Conservation (phyloP, 1,284 basidiomycete genomes). For the Rhodotorula sp. region DNA sequence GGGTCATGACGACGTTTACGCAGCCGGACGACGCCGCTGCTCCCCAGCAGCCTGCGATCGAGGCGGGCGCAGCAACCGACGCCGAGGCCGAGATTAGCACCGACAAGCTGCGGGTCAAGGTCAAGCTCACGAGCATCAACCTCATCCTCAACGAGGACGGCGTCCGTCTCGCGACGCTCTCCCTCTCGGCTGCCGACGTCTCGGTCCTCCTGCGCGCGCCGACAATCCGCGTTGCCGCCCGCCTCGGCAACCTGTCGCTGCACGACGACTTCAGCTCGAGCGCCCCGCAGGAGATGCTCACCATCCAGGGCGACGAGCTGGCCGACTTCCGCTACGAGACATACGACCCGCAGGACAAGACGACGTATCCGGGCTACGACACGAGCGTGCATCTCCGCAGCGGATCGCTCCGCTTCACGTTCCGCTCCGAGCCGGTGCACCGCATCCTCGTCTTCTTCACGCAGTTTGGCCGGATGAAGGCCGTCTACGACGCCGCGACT, state of each 20-base stretch:
- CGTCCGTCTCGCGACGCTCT: constrained; percentile 76
- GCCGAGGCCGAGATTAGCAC: constrained; percentile 1
- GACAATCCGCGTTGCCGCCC: constrained; percentile 77
- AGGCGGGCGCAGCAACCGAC: background rate
- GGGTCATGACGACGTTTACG: constrained; percentile 96
- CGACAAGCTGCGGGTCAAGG: constrained; percentile 76
- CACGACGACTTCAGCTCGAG: constrained; percentile 68
- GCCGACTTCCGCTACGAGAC: constrained; percentile 96
- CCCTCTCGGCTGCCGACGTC: constrained; percentile 88
- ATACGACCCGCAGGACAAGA: constrained; percentile 66
- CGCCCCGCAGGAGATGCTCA: constrained; percentile 74
- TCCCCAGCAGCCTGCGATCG: constrained; percentile 14
- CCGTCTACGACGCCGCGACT: constrained; percentile 93
- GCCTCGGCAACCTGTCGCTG: constrained; percentile 81
- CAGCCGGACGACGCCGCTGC: constrained; percentile 54
- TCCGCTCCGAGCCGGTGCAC: constrained; percentile 82
- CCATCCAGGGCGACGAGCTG: constrained; percentile 93
- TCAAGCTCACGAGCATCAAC: constrained; percentile 86
- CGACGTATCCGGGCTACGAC: constrained; percentile 77
- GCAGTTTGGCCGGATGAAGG: constrained; percentile 88
- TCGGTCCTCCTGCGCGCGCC: constrained; percentile 72
- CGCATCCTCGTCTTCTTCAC: constrained; percentile 81
- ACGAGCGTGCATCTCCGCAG: constrained; percentile 80
- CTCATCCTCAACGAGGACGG: constrained; percentile 79
- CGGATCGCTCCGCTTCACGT: constrained; percentile 89